phyloP scores from a whole-genome alignment of 148 eudicot species.

The Spergularia bocconei region DNA sequence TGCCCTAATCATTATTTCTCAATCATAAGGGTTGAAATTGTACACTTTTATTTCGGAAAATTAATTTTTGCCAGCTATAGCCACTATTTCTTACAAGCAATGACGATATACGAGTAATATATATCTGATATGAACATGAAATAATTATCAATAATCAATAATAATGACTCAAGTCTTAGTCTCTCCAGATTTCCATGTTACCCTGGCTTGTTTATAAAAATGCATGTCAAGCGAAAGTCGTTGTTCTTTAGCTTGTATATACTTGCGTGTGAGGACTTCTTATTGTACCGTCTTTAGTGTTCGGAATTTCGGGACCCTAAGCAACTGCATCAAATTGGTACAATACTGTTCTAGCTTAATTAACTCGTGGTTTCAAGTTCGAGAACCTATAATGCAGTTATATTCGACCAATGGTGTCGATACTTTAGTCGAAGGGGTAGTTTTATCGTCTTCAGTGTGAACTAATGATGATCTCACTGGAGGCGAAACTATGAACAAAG shows the following conservation, averaged over 20 bases:
- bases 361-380: too few species aligned
- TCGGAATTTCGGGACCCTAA: neutral
- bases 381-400: too few species aligned
- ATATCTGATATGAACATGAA: neutral
- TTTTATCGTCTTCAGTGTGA: too few species aligned
- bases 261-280: conserved; percentile 5
- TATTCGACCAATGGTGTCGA: too few species aligned
- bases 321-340: too few species aligned
- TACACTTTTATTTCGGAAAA: neutral
- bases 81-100: conserved; percentile 12
- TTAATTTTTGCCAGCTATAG: conserved; percentile 14
- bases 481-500: neutral
- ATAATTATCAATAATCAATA: neutral
- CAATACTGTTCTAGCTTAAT: too few species aligned
- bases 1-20: conserved; percentile 9
- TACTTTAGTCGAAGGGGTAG: too few species aligned
- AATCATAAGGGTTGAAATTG: conserved; percentile 28
- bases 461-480: too few species aligned
- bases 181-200: conserved; percentile 16
- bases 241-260: neutral
- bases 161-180: conserved; percentile 17
- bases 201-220: neutral
- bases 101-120: neutral
- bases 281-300: neutral
- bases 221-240: conserved; percentile 4